Evolutionary conservation across 768 basidiomycete species (phyloP).

Genomic region (Mycena chlorophos): DNA sequence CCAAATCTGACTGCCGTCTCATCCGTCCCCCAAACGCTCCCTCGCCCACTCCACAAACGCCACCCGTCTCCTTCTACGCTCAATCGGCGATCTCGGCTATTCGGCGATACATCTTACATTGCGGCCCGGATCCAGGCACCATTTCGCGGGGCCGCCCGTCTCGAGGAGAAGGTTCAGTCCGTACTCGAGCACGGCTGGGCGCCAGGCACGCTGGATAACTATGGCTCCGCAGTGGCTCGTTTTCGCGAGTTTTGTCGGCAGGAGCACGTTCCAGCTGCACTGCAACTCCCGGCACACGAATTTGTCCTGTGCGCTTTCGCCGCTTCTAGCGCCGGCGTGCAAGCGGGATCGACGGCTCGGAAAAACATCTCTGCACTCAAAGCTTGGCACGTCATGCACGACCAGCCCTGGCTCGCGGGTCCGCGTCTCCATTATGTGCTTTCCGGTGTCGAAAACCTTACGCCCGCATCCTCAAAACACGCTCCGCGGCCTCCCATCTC

Average conservation of each 20-base stretch:
- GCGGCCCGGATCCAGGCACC: no score
- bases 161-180: not conserved
- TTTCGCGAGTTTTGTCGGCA: constrained; percentile 25
- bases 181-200: constrained; percentile 19
- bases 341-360: constrained; percentile 21
- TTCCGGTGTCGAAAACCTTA: constrained; percentile 25
- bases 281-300: constrained; percentile 27
- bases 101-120: not conserved
- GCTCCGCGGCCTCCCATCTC: constrained; percentile 26
- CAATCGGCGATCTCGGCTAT: not conserved
- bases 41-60: not conserved
- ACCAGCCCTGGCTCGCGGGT: constrained; percentile 24
- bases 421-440: constrained; percentile 25
- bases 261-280: constrained; percentile 13
- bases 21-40: not conserved
- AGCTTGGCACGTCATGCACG: constrained; percentile 36
- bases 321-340: constrained; percentile 22
- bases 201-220: constrained; percentile 12
- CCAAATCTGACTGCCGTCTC: no score
- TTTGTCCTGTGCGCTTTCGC: constrained; percentile 32
- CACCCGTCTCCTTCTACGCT: not conserved
- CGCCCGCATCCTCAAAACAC: constrained; percentile 20
- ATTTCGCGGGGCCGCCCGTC: no score
- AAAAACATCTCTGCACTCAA: constrained; percentile 29
- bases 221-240: constrained; percentile 6